Evolutionary conservation across 2,329 filamentous ascomycete species (phyloP), one percentile per base, ranked within the genome.

Genomic region (Trichoderma koningii): DNA sequence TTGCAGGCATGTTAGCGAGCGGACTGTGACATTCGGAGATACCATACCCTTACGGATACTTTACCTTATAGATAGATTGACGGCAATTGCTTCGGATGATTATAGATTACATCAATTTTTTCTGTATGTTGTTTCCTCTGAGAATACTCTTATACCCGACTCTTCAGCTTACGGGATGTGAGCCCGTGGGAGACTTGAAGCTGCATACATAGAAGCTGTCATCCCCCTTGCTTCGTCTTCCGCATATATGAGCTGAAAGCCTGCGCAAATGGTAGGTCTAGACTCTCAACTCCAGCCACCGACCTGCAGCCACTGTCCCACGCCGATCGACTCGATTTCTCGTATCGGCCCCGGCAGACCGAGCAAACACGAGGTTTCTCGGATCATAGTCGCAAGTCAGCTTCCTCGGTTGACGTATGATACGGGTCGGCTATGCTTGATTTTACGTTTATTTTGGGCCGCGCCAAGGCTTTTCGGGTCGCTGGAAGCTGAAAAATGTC

Each of bases 1-100:
- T 38, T 30, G 14, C 7, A 45, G n/a, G 34, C 15, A 41, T 21
- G 45, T 45, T 53, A 53, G 48, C 26, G 34, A 53, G 48, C 48
- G 48, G 30, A 42, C 53, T 21, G n/a, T 19, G 15, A 55, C 47
- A 55, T 34, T 26, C 41, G 53, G 26, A 47, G 60, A 63, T 63
- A 63, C 60, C 60, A 63, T 55, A 14, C 34, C 34, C 1, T 14
- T 38, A 38, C 34, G 2, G 2, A 14, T 38, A 28, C 28, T 5
- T 28, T 28, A 28, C 28, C 28, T 28, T 28, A 53, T 55, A 63
- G 60, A 63, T 38, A 55, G 47, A 47, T 47, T 19, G 30, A 63
- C 7, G 26, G 41, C 59, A 34, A 14, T 38, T 38, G 12, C 5
- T 38, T 12, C 2, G 10, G 10, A 38, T 14, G 34, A 38, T 4